Base-by-base conservation (phyloP, 352 stramenopile species). In the Discostella stelligera region DNA sequence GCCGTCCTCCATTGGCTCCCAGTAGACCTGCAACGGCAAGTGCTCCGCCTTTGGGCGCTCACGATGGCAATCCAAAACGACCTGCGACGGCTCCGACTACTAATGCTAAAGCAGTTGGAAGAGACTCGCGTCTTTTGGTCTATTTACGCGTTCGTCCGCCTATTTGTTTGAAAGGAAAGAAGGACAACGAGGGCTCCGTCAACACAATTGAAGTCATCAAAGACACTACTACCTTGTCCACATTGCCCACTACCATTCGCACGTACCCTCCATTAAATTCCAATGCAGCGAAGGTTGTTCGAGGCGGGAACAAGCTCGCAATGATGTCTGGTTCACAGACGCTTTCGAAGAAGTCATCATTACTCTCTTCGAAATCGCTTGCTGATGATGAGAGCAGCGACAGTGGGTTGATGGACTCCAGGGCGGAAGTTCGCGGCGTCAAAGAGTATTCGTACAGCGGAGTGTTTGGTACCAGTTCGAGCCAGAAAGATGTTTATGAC, bases 401-500 rank as follows among this genome's bases (percentile, higher is more conserved):
- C 21, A 63, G 68, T 62, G 60, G 65, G 30, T 60, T 32, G 11
- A 39, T 53, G 14, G 62, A 75, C 46, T 44, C 25, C 20, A 71
- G 72, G 60, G 67, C 46, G 23, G 74, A 82, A 74, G 67, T 82
- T 55, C 62, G 68, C 30, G 74, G 76, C 53, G 75, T 87, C 1
- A 90, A 91, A 52, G 85, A 94, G 66, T 94, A 88, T 67, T 54
- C 80, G 0, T 94, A 92, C 71, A 77, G 84, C 50, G 72, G 83
- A 27, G 84, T 93, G 0, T 89, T 94, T 58, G 64, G 74, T 44
- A 53, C 75, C 18, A 74, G 85, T 53, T 80, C 80, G 23, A 80
- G 53, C n/a, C 96, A 99, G 76, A 81, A 86, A 20, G 90, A 97
- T 70, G 84, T 98, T 18, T 99, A 98, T 70, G 85, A 95, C 13